Percentiles rank a stretch among this genome's conserved stretches.
Conservation (phyloP, 2,329 filamentous ascomycete genomes). For the Truncatella angustata region DNA sequence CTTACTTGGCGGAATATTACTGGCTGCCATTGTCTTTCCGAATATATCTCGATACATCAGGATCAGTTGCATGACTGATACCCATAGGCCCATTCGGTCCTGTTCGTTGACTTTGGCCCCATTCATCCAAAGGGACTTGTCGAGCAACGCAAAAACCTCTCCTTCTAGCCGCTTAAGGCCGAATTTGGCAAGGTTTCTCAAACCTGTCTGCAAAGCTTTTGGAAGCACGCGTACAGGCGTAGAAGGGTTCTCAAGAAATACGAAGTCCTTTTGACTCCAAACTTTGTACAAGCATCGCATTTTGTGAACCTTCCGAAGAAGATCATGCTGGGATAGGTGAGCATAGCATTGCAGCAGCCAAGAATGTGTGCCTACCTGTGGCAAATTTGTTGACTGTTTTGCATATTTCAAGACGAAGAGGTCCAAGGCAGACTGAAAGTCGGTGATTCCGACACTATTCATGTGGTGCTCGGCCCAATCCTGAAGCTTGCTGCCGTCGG, state of each 20-base stretch:
- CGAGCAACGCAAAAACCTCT: constrained; percentile 20
- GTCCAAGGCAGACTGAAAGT: constrained; percentile 26
- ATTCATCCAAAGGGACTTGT: constrained; percentile 15
- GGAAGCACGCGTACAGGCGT: constrained; percentile 33
- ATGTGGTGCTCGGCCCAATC: constrained; percentile 12
- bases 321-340: background rate
- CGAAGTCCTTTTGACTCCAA: constrained; percentile 43
- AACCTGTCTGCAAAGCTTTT: constrained; percentile 24
- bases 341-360: background rate
- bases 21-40: constrained; percentile 5
- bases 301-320: constrained; percentile 39
- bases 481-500: background rate
- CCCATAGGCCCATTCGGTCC: constrained; percentile 45
- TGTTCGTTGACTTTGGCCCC: constrained; percentile 20
- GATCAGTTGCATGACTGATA: constrained; percentile 48
- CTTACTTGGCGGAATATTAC: background rate
- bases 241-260: constrained; percentile 26
- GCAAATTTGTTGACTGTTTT: constrained; percentile 13
- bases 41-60: constrained; percentile 46
- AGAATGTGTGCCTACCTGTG: background rate
- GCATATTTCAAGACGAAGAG: constrained; percentile 19
- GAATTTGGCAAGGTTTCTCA: constrained; percentile 23
- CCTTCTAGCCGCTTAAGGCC: constrained; percentile 25
- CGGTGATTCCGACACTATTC: background rate
- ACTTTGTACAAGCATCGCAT: constrained; percentile 51